Evolutionary conservation across 2,329 filamentous ascomycete species (phyloP).

Genomic region (Ophiostoma sp.): DNA sequence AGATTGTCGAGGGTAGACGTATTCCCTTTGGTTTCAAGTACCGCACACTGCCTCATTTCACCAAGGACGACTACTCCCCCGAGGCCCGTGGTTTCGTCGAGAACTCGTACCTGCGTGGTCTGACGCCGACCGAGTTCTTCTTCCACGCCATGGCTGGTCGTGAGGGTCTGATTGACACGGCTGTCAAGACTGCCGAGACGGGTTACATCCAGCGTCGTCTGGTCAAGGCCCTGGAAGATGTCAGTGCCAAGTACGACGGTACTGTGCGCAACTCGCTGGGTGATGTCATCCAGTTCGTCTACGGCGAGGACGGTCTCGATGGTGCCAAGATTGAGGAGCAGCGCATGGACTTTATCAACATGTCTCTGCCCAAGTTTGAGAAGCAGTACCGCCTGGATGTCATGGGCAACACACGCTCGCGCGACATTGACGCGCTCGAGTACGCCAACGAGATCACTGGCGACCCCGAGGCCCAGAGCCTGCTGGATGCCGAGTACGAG

Average conservation of each 20-base stretch:
- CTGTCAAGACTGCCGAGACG: conserved; percentile 98
- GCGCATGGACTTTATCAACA: conserved; percentile 76
- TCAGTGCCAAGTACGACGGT: conserved; percentile 95
- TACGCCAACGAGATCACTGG: conserved; percentile 81
- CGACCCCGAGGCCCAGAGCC: conserved; percentile 78
- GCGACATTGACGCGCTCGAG: conserved; percentile 70
- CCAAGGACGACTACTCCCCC: conserved; percentile 97
- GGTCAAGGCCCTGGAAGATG: conserved; percentile 95
- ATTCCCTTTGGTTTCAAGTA: conserved; percentile 99
- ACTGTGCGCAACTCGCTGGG: conserved; percentile 95
- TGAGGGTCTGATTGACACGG: conserved; percentile 98
- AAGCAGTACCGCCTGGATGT: conserved; percentile 80
- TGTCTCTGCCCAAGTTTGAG: conserved; percentile 72
- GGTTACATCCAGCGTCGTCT: conserved; percentile 98
- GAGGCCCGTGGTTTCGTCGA: conserved; percentile 97
- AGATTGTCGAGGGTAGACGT: conserved; percentile 96
- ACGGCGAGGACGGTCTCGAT: conserved; percentile 95
- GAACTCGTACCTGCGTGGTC: conserved; percentile 92
- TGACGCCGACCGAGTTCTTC: conserved; percentile 96
- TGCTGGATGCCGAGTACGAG: conserved; percentile 86
- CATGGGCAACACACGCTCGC: conserved; percentile 58
- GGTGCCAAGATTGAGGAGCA: conserved; percentile 92
- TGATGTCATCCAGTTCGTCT: conserved; percentile 94
- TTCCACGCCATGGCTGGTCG: conserved; percentile 99
- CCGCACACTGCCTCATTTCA: conserved; percentile 92